These are phyloP conservation scores for Suaeda aralocaspica DNA, from an alignment of 148 eudicot genomes.

Conservation along the genomic window DNA sequence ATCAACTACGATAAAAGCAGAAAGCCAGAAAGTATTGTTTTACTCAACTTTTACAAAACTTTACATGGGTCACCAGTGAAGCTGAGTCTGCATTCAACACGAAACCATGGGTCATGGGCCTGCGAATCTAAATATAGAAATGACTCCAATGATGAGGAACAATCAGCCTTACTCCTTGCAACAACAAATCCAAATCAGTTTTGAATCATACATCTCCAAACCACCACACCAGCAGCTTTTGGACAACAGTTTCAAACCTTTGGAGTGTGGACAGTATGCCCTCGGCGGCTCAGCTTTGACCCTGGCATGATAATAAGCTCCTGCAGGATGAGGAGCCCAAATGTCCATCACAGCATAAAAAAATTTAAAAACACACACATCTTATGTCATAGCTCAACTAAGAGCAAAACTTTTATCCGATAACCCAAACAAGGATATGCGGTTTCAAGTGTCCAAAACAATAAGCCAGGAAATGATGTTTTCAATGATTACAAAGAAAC, in stretches of 20 bases:
- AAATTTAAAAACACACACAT: too few species aligned
- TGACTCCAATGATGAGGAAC: background rate
- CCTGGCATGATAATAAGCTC: conserved; percentile 98
- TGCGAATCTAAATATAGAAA: background rate
- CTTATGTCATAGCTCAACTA: too few species aligned
- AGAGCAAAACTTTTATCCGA: too few species aligned
- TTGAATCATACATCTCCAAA: conserved; percentile 81
- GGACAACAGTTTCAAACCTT: conserved; percentile 78
- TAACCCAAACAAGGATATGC: too few species aligned
- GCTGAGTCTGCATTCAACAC: too few species aligned
- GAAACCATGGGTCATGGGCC: conserved; percentile 7
- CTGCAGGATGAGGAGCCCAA: conserved; percentile 30
- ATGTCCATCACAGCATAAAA: background rate
- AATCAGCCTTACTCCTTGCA: conserved; percentile 77
- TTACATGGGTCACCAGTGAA: too few species aligned
- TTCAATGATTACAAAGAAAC: background rate
- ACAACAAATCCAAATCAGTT: conserved; percentile 90
- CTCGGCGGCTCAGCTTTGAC: conserved; percentile 87
- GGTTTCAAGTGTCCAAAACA: too few species aligned
- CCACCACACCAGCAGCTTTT: conserved; percentile 96
- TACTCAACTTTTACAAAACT: too few species aligned
- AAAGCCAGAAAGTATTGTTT: too few species aligned
- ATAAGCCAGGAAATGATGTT: background rate
- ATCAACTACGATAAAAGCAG: too few species aligned
- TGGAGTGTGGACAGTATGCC: conserved; percentile 86